Evolutionary conservation across 2,329 filamentous ascomycete genomes (phyloP).

Genomic region (Fragosphaeria purpurea): DNA sequence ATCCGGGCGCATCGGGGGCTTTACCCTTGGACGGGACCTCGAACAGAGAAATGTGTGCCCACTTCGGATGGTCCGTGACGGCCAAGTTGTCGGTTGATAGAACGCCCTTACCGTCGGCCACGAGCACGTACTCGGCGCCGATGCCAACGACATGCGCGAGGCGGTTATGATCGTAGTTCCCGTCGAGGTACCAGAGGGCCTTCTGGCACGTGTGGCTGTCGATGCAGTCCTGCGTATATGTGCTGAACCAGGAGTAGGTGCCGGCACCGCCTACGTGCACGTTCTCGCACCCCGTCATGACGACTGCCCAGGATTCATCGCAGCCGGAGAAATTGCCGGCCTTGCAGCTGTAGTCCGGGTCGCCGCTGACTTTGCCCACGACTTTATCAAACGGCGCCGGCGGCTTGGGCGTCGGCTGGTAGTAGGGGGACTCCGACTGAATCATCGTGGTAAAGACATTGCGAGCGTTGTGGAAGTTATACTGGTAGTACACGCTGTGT

Average conservation of each 20-base stretch:
- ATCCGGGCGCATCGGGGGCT: neutral
- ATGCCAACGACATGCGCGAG: conserved; percentile 22
- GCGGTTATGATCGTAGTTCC: conserved; percentile 15
- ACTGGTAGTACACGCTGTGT: conserved; percentile 42
- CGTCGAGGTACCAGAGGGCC: conserved; percentile 12
- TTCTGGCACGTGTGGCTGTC: conserved; percentile 17
- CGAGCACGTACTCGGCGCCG: conserved; percentile 20
- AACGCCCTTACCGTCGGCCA: conserved; percentile 18
- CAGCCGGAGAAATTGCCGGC: conserved; percentile 10
- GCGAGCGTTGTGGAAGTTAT: conserved; percentile 36
- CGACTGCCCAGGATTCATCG: conserved; percentile 17
- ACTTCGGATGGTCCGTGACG: conserved; percentile 18
- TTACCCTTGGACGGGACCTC: conserved; percentile 10
- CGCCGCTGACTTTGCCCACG: neutral
- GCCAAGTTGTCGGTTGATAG: conserved; percentile 19
- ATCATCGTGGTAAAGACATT: conserved; percentile 49
- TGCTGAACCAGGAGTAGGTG: conserved; percentile 18
- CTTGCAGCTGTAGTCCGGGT: conserved; percentile 12
- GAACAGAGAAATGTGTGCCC: conserved; percentile 19
- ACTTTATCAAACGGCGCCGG: conserved; percentile 11
- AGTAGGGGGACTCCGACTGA: conserved; percentile 59
- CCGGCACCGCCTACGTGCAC: conserved; percentile 18
- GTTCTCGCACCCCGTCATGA: conserved; percentile 9
- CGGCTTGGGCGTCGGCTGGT: conserved; percentile 35
- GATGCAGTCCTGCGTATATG: conserved; percentile 14